Percentiles rank a stretch among this genome's conserved stretches.
Conservation (phyloP, 192 early-diverging fungal species). For the Coemansia biformis region DNA sequence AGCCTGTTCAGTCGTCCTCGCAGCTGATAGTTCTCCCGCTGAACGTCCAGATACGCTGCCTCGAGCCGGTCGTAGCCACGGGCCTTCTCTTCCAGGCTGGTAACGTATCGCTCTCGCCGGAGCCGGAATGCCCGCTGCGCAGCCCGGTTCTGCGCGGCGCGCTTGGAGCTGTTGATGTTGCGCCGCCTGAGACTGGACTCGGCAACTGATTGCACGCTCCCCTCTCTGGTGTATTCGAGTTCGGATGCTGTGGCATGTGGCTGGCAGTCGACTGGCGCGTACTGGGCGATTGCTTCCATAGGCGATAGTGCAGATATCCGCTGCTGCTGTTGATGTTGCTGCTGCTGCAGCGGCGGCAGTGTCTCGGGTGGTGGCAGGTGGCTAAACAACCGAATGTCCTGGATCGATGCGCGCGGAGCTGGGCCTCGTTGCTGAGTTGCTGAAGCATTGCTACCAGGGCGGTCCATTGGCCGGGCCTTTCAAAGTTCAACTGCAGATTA, state of each 20-base stretch:
- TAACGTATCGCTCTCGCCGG: constrained; percentile 42
- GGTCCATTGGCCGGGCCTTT: constrained; percentile 21
- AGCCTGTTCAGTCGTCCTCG: constrained; percentile 20
- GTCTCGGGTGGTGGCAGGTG: constrained; percentile 6
- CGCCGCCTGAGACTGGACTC: constrained; percentile 27
- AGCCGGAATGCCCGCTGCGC: constrained; percentile 47
- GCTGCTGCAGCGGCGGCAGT: neutral
- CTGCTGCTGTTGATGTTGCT: constrained; percentile 1
- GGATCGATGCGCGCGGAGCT: constrained; percentile 15
- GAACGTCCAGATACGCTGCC: constrained; percentile 37
- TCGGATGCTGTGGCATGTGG: constrained; percentile 19
- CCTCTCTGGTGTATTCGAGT: constrained; percentile 22
- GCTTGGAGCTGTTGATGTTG: constrained; percentile 49
- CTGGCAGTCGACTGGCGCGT: constrained; percentile 5
- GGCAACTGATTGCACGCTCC: constrained; percentile 10
- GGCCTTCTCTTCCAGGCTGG: constrained; percentile 46
- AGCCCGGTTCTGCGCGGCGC: constrained; percentile 48
- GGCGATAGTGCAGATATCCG: no score
- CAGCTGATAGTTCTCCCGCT: constrained; percentile 39
- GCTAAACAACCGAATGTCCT: constrained; percentile 14
- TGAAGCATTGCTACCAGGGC: constrained; percentile 11
- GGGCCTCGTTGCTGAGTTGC: constrained; percentile 19
- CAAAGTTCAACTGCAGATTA: neutral
- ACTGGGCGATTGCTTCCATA: no score
- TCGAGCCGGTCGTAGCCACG: constrained; percentile 40